Conservation (phyloP, 306 rosid genomes). For the Citrullus amarus region DNA sequence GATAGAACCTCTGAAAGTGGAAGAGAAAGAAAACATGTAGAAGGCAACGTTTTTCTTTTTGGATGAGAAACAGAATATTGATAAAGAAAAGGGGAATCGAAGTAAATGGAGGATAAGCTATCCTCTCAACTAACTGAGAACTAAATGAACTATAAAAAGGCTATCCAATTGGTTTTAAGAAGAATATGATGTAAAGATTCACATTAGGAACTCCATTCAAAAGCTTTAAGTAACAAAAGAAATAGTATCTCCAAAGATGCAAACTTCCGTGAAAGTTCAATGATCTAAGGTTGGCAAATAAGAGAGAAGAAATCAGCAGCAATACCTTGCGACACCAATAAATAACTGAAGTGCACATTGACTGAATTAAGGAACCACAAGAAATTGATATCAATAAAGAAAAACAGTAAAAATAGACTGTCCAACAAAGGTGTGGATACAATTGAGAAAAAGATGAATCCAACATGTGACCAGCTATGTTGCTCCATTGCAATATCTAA, state of each 20-base stretch:
- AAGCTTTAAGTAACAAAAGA: background rate
- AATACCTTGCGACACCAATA: slow-evolving; percentile 85
- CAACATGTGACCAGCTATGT: slow-evolving; percentile 98
- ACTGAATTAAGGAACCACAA: slow-evolving; percentile 34
- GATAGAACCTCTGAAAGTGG: background rate
- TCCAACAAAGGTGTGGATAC: slow-evolving; percentile 51
- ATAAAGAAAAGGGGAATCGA: background rate
- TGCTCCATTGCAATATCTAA: slow-evolving; percentile 97
- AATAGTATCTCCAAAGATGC: background rate
- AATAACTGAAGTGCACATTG: slow-evolving; percentile 48
- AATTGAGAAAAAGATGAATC: slow-evolving; percentile 93
- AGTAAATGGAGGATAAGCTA: background rate
- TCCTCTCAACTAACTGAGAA: slow-evolving; percentile 3
- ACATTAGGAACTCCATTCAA: background rate
- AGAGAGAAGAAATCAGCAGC: slow-evolving; percentile 7
- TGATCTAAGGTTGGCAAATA: background rate
- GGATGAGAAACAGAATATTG: background rate
- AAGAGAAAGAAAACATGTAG: background rate
- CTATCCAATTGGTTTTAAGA: background rate
- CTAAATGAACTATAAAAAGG: background rate
- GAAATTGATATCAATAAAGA: slow-evolving; percentile 11
- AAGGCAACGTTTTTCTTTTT: background rate
- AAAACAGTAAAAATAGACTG: slow-evolving; percentile 8
- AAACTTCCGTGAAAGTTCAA: background rate
- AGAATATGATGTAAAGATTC: background rate